phyloP scores from a whole-genome alignment of 441 rosid genomes.

The Erodium moschatum region DNA sequence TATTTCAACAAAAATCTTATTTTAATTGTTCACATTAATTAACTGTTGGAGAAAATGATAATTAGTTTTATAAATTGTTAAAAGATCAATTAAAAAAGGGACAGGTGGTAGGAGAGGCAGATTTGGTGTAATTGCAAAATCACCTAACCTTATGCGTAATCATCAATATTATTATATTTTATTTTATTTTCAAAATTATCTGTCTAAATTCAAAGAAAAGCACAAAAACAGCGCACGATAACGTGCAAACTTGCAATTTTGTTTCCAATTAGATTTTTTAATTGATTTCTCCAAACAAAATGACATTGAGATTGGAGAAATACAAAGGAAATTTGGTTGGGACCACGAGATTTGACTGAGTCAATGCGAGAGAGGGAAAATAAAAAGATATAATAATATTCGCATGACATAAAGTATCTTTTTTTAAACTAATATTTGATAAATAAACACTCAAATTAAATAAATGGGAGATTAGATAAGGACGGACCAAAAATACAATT shows the following conservation, averaged over 20 bases:
- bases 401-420: conserved; percentile 22
- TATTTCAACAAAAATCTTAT: no score
- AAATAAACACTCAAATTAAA: conserved; percentile 24
- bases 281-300: neutral
- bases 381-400: neutral
- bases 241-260: neutral
- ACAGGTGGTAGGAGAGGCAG: neutral
- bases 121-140: conserved; percentile 5
- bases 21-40: no score
- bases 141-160: conserved; percentile 1
- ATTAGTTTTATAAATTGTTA: no score
- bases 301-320: conserved; percentile 5
- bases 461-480: conserved; percentile 38
- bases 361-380: neutral
- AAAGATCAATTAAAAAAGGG: no score
- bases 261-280: neutral
- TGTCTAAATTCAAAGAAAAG: conserved; percentile 4
- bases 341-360: conserved; percentile 1
- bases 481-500: conserved; percentile 25
- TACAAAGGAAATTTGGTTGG: neutral
- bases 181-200: neutral
- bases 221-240: neutral
- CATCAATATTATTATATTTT: neutral
- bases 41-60: no score
- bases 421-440: conserved; percentile 17